A percentile compares a stretch with the other conserved stretches of the same genome.
These are phyloP conservation scores for Epichloe coenophiala DNA, from an alignment of 2,329 filamentous ascomycete genomes.

Conservation along the genomic window DNA sequence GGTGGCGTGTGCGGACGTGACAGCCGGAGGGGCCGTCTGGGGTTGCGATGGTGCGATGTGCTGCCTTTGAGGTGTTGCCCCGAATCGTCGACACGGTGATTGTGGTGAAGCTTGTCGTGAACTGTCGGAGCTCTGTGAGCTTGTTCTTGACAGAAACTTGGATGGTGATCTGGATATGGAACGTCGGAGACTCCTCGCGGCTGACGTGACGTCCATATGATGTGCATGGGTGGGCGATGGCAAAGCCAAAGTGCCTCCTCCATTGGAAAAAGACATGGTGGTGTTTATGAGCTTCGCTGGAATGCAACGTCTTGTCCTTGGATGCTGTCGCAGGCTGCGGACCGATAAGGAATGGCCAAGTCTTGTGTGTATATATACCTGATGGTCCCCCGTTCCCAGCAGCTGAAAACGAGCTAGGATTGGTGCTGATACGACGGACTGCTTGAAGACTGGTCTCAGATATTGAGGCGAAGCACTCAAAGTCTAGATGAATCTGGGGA, in stretches of 20 bases:
- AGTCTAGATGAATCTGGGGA: slow-evolving; percentile 1
- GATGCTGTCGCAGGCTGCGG: slow-evolving; percentile 12
- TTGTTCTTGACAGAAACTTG: slow-evolving; percentile 53
- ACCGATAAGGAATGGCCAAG: slow-evolving; percentile 14
- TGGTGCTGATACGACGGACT: background rate
- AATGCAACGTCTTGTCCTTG: slow-evolving; percentile 14
- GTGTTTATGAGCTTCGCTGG: slow-evolving; percentile 13
- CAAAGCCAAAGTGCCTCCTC: slow-evolving; percentile 67
- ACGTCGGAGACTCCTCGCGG: slow-evolving; percentile 70
- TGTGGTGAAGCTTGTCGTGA: slow-evolving; percentile 35
- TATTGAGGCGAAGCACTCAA: background rate
- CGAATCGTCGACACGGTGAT: slow-evolving; percentile 35
- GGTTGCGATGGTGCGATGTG: slow-evolving; percentile 18
- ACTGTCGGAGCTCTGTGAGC: slow-evolving; percentile 32
- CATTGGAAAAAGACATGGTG: slow-evolving; percentile 44
- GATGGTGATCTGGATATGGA: slow-evolving; percentile 91
- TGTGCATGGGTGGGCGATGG: slow-evolving; percentile 75
- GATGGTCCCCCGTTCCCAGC: background rate
- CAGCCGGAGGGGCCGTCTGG: slow-evolving; percentile 22
- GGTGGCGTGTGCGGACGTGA: slow-evolving; percentile 15
- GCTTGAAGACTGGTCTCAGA: background rate
- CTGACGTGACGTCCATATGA: slow-evolving; percentile 69
- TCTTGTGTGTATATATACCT: slow-evolving; percentile 1
- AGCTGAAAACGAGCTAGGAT: background rate
- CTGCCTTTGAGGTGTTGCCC: slow-evolving; percentile 23